Evolutionary conservation across 257 asterid species (phyloP).

Genomic region (Mitragyna speciosa): DNA sequence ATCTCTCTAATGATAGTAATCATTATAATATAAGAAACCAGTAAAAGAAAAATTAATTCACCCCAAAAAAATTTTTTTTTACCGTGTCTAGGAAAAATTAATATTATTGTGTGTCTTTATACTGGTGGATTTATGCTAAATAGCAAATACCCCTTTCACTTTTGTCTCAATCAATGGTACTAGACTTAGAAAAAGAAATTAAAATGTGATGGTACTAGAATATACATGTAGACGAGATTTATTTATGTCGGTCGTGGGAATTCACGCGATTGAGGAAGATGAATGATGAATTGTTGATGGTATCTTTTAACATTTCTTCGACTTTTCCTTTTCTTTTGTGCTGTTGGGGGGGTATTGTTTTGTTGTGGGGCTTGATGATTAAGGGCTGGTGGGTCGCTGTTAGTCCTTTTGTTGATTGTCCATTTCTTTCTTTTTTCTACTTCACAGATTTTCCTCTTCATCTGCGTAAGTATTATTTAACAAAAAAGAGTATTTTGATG

Average conservation of each 20-base stretch:
- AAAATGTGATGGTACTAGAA: not conserved
- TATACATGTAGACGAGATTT: not conserved
- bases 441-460: slow-evolving; percentile 8
- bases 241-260: not conserved
- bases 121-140: not conserved
- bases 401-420: slow-evolving; percentile 41
- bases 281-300: slow-evolving; percentile 3
- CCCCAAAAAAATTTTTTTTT: not conserved
- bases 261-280: slow-evolving; percentile 2
- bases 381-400: slow-evolving; percentile 29
- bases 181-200: not conserved
- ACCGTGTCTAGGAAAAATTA: not conserved
- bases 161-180: not conserved
- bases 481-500: not conserved
- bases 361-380: slow-evolving; percentile 27
- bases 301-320: slow-evolving; percentile 17
- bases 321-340: slow-evolving; percentile 30
- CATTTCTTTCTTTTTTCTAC: slow-evolving; percentile 16
- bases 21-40: no score
- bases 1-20: no score
- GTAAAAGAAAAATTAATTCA: no score
- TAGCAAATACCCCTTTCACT: not conserved
- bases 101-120: not conserved
- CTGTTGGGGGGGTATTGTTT: slow-evolving; percentile 28
- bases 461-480: no score